phyloP scores from a whole-genome alignment of 495 filamentous ascomycete genomes.

The Hypomontagnella monticulosa region DNA sequence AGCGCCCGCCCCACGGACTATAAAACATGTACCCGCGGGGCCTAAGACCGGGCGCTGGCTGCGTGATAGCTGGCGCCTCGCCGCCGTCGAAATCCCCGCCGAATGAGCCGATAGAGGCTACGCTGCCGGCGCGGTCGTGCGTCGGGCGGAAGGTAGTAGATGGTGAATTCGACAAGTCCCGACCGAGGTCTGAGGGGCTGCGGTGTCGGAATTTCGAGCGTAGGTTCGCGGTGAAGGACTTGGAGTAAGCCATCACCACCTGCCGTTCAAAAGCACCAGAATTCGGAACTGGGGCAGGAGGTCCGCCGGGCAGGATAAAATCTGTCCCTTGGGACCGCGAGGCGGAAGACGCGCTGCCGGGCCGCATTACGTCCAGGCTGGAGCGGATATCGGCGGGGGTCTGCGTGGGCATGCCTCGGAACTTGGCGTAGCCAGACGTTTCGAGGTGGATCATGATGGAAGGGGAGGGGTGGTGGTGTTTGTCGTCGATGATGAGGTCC shows the following conservation, averaged over 20 bases:
- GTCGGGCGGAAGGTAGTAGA: constrained; percentile 29
- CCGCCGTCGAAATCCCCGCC: constrained; percentile 48
- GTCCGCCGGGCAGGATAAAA: background rate
- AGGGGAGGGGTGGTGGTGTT: constrained; percentile 42
- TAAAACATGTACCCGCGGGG: constrained; percentile 70
- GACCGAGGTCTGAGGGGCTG: constrained; percentile 32
- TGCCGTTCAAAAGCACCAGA: constrained; percentile 58
- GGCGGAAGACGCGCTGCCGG: constrained; percentile 45
- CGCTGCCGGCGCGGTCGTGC: constrained; percentile 50
- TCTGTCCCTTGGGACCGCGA: constrained; percentile 24
- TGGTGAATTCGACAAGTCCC: background rate
- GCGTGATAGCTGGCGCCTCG: constrained; percentile 48
- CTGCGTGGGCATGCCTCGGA: constrained; percentile 54
- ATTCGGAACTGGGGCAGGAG: background rate
- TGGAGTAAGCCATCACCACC: constrained; percentile 60
- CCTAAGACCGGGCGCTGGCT: constrained; percentile 56
- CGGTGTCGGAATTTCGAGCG: constrained; percentile 51
- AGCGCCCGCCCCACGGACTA: constrained; percentile 86
- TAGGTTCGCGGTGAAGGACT: constrained; percentile 53
- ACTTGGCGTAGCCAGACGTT: constrained; percentile 61
- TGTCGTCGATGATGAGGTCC: constrained; percentile 69
- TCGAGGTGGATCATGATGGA: constrained; percentile 57
- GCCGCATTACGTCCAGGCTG: constrained; percentile 44
- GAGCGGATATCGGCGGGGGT: constrained; percentile 30
- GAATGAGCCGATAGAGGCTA: constrained; percentile 48